These are phyloP conservation scores for Raddia distichophylla DNA, from an alignment of 176 grass and related monocot genomes.

Conservation along the genomic window DNA sequence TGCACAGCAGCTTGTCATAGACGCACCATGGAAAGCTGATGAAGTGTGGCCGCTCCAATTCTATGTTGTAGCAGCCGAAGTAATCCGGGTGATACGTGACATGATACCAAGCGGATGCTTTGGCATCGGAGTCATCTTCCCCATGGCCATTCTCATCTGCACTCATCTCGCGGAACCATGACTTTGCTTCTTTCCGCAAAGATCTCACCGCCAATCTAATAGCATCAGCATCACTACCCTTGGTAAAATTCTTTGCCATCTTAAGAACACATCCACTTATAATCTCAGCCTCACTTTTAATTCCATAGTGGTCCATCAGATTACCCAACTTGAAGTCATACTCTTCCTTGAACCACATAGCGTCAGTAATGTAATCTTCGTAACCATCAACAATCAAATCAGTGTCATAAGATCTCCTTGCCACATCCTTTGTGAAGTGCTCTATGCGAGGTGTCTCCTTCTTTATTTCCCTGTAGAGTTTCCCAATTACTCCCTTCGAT, in stretches of 20 bases:
- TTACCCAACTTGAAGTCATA: conserved; percentile 91
- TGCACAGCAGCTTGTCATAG: conserved; percentile 62
- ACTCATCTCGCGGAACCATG: conserved; percentile 67
- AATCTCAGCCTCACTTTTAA: conserved; percentile 91
- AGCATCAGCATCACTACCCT: conserved; percentile 73
- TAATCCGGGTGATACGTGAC: conserved; percentile 73
- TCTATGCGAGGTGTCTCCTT: conserved; percentile 55
- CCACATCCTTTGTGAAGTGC: conserved; percentile 67
- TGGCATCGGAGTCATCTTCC: conserved; percentile 55
- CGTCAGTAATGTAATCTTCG: conserved; percentile 53
- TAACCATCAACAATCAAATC: conserved; percentile 85
- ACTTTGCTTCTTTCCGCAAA: conserved; percentile 80
- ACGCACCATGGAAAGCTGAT: conserved; percentile 93
- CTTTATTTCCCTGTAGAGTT: conserved; percentile 86
- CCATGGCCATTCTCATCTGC: conserved; percentile 31
- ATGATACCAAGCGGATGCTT: conserved; percentile 93
- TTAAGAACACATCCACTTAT: conserved; percentile 82
- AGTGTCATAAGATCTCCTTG: conserved; percentile 63
- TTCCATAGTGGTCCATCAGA: conserved; percentile 88
- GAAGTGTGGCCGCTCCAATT: conserved; percentile 61
- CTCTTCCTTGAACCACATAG: conserved; percentile 65
- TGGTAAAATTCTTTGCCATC: conserved; percentile 81
- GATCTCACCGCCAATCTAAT: conserved; percentile 68
- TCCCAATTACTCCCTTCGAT: conserved; percentile 74
- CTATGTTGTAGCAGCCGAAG: conserved; percentile 66